A percentile compares a stretch with the other conserved stretches of the same genome.
Conservation (phyloP, 768 basidiomycete species). For the Dacryopinax primogenitus region DNA sequence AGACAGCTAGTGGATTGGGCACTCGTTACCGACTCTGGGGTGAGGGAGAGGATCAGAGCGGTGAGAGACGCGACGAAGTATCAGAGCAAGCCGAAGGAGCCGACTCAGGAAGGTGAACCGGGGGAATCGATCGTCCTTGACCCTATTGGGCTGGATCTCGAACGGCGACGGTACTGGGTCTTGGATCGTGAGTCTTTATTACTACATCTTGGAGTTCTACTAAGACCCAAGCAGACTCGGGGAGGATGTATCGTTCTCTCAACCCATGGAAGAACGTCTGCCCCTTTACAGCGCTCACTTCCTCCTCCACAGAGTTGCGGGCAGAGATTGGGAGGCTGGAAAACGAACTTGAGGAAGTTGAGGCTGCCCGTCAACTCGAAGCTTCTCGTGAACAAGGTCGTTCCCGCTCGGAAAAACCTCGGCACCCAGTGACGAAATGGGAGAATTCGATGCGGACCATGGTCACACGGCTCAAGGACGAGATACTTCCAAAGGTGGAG, state of each 20-base stretch:
- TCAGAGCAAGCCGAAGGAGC: conserved; percentile 58
- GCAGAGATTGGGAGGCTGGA: conserved; percentile 50
- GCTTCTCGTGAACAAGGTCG: too few species aligned
- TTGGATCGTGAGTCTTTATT: conserved; percentile 68
- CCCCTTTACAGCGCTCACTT: conserved; percentile 57
- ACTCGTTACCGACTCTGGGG: conserved; percentile 50
- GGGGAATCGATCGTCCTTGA: conserved; percentile 49
- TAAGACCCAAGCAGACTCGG: conserved; percentile 46
- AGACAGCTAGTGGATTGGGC: conserved; percentile 79
- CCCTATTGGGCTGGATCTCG: conserved; percentile 65
- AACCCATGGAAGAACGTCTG: conserved; percentile 85
- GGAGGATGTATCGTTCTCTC: conserved; percentile 67
- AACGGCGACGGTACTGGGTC: conserved; percentile 72
- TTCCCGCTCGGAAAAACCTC: conserved; percentile 27
- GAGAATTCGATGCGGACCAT: conserved; percentile 51
- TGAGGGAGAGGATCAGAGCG: conserved; percentile 63
- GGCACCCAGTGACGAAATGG: conserved; percentile 30
- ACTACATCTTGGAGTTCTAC: conserved; percentile 19
- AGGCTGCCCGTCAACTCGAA: too few species aligned
- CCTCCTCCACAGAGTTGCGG: conserved; percentile 63
- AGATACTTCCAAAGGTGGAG: conserved; percentile 44
- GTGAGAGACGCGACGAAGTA: conserved; percentile 82
- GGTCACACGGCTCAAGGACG: conserved; percentile 50
- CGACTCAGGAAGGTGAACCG: conserved; percentile 36
- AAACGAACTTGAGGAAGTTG: conserved; percentile 32